phyloP scores from a whole-genome alignment of 495 filamentous ascomycete genomes.

The Astrocystis sublimbata region DNA sequence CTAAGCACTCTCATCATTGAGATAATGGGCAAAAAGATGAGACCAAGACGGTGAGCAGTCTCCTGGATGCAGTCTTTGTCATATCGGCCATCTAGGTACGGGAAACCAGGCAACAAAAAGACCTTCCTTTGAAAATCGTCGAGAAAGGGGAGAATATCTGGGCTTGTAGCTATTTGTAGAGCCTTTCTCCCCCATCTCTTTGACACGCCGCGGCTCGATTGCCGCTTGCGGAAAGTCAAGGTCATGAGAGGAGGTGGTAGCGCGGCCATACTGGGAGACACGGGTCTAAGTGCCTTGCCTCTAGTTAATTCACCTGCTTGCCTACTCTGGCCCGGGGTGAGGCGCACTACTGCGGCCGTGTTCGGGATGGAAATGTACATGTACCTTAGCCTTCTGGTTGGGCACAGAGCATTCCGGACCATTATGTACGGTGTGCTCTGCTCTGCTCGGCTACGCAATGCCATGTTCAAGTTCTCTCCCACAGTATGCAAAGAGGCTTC shows the following conservation, averaged over 20 bases:
- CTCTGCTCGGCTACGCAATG: slow-evolving; percentile 13
- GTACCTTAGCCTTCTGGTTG: slow-evolving; percentile 11
- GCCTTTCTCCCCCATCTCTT: slow-evolving; percentile 23
- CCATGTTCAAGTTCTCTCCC: slow-evolving; percentile 21
- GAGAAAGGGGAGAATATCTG: slow-evolving; percentile 23
- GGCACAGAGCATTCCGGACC: slow-evolving; percentile 30
- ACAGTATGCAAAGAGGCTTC: slow-evolving; percentile 16
- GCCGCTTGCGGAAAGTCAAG: slow-evolving; percentile 35
- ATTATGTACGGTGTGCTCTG: not conserved
- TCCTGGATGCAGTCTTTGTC: slow-evolving; percentile 30
- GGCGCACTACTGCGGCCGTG: slow-evolving; percentile 28
- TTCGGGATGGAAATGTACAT: slow-evolving; percentile 24
- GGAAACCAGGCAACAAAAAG: slow-evolving; percentile 26
- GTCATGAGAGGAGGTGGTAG: slow-evolving; percentile 20
- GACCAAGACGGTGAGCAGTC: slow-evolving; percentile 14
- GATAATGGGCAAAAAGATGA: slow-evolving; percentile 1
- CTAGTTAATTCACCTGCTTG: slow-evolving; percentile 25
- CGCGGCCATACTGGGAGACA: slow-evolving; percentile 17
- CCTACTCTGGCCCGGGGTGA: not conserved
- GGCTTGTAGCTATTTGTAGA: slow-evolving; percentile 36
- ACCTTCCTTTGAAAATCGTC: slow-evolving; percentile 18
- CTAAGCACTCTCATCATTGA: not conserved
- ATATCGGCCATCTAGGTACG: slow-evolving; percentile 17
- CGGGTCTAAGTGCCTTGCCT: not conserved
- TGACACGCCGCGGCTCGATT: slow-evolving; percentile 16